Conservation (phyloP, 345 rosid genomes). For the Populus ilicifolia region DNA sequence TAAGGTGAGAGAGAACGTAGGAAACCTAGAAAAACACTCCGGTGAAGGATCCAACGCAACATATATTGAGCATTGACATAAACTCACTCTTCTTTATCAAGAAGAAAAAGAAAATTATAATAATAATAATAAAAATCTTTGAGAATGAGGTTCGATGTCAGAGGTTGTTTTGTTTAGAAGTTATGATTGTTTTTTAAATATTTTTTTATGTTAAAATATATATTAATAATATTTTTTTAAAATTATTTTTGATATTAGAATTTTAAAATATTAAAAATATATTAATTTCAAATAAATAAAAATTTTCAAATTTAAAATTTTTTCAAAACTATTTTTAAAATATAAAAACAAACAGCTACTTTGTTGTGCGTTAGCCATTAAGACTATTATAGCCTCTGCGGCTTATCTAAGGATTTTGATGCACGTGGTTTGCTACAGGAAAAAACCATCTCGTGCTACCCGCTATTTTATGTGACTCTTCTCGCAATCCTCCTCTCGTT, state of each 20-base stretch:
- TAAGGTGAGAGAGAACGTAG: slow-evolving; percentile 18
- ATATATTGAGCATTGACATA: slow-evolving; percentile 12
- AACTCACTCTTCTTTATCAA: slow-evolving; percentile 11
- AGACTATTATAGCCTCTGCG: slow-evolving; percentile 5
- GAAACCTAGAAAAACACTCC: slow-evolving; percentile 29
- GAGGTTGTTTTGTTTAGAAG: no score
- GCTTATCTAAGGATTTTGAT: slow-evolving; percentile 43
- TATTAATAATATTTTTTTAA: no score
- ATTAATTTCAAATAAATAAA: no score
- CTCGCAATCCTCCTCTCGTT: neutral
- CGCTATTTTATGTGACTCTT: neutral
- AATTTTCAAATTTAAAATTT: no score
- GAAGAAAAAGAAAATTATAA: no score
- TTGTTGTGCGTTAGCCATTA: slow-evolving; percentile 5
- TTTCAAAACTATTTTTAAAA: no score
- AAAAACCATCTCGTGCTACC: slow-evolving; percentile 9
- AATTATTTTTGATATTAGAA: no score
- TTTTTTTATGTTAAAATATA: no score
- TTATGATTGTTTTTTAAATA: no score
- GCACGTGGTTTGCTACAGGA: slow-evolving; percentile 46
- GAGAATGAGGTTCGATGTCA: slow-evolving; percentile 2
- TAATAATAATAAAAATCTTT: neutral
- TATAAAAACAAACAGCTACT: no score
- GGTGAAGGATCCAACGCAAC: slow-evolving; percentile 88
- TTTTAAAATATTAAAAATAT: no score